Conservation (phyloP, 2,329 filamentous ascomycete species). For the Fusarium torreyae region DNA sequence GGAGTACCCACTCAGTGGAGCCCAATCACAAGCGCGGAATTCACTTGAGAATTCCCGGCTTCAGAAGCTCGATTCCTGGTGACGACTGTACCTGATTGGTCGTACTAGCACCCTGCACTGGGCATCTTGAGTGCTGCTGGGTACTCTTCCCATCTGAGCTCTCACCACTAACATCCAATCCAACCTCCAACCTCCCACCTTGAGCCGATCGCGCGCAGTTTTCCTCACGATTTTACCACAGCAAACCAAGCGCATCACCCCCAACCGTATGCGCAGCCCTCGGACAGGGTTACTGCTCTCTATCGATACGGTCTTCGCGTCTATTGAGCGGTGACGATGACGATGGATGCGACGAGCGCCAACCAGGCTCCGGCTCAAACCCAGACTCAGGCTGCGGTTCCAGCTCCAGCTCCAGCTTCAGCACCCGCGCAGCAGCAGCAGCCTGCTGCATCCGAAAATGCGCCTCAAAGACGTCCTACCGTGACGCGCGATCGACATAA, state of each 20-base stretch:
- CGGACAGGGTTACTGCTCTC: constrained; percentile 22
- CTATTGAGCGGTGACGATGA: constrained; percentile 36
- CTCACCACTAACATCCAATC: constrained; percentile 45
- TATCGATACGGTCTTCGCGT: constrained; percentile 23
- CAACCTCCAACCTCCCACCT: constrained; percentile 30
- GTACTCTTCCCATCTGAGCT: constrained; percentile 31
- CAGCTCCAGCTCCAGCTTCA: constrained; percentile 22
- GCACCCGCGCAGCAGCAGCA: constrained; percentile 38
- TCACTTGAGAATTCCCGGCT: constrained; percentile 24
- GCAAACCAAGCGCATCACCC: constrained; percentile 28
- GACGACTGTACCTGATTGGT: constrained; percentile 38
- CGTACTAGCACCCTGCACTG: constrained; percentile 17
- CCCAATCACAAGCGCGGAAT: constrained; percentile 37
- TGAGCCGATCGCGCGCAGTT: constrained; percentile 34
- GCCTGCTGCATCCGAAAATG: constrained; percentile 35
- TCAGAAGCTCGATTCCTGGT: constrained; percentile 37
- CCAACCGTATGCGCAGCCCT: constrained; percentile 38
- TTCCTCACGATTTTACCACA: constrained; percentile 30
- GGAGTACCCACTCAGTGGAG: constrained; percentile 1
- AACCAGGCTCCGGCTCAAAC: constrained; percentile 38
- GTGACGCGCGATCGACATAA: constrained; percentile 69
- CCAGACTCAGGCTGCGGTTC: constrained; percentile 32
- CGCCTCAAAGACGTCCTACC: constrained; percentile 48
- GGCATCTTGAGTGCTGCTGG: constrained; percentile 1
- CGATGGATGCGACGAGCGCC: constrained; percentile 49